Percentiles rank a stretch among this genome's conserved stretches.
These are phyloP conservation scores for Calocera cornea DNA, from an alignment of 768 basidiomycete species.

Conservation along the genomic window DNA sequence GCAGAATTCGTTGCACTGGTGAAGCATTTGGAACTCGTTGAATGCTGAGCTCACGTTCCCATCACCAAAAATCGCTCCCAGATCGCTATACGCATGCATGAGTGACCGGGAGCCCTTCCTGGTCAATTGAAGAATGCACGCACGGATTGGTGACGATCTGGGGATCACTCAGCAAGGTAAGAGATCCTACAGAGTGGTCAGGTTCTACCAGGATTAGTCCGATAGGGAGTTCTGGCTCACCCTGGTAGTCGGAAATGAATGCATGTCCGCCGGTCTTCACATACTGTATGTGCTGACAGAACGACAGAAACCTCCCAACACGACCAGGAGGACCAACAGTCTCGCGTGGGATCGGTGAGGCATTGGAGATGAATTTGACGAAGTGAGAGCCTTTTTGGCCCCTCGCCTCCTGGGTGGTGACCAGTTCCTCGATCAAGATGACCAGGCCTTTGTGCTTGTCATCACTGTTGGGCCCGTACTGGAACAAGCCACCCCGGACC, in stretches of 20 bases:
- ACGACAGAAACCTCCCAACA: neutral
- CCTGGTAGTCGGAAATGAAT: neutral
- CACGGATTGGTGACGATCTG: neutral
- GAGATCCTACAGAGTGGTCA: neutral
- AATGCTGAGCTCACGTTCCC: neutral
- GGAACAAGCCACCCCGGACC: neutral
- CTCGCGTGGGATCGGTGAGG: neutral
- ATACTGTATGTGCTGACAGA: neutral
- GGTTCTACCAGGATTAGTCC: neutral
- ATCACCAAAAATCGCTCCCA: neutral
- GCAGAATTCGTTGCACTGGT: neutral
- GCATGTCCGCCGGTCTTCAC: neutral
- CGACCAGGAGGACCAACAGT: neutral
- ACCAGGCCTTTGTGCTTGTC: neutral
- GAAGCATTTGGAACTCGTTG: neutral
- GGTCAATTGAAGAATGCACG: neutral
- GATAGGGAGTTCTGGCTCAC: neutral
- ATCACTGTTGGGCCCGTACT: neutral
- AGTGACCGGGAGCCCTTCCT: neutral
- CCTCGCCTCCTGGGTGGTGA: neutral
- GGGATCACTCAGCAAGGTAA: neutral
- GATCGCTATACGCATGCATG: neutral
- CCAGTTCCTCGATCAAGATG: neutral
- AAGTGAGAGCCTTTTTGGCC: neutral
- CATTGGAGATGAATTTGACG: neutral